Evolutionary conservation across 257 asterid species (phyloP).

Genomic region (Petrea volubilis): DNA sequence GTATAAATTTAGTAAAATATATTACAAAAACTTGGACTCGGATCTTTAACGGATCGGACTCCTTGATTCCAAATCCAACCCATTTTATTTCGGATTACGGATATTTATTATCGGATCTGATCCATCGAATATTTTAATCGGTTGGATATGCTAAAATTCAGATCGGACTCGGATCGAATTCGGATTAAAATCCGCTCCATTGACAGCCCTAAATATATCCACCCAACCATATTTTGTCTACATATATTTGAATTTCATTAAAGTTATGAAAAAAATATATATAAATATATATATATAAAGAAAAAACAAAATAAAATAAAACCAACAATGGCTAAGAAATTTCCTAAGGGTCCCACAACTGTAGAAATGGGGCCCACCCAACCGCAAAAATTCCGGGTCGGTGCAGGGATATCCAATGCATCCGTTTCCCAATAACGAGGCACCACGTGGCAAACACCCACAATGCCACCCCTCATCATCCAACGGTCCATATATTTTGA

Average conservation of each 20-base stretch:
- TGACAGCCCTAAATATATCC: not conserved
- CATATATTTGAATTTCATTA: not conserved
- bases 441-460: constrained; percentile 33
- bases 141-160: too few relatives aligned
- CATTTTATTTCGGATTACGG: too few relatives aligned
- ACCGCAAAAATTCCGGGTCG: constrained; percentile 36
- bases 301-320: too few relatives aligned
- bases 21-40: too few relatives aligned
- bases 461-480: not conserved
- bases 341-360: not conserved
- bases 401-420: constrained; percentile 24
- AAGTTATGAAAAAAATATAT: too few relatives aligned
- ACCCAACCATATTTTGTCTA: not conserved
- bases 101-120: too few relatives aligned
- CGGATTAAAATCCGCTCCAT: too few relatives aligned
- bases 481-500: constrained; percentile 21
- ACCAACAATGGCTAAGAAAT: not conserved
- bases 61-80: too few relatives aligned
- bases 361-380: constrained; percentile 8
- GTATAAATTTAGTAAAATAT: not conserved
- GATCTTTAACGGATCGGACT: too few relatives aligned
- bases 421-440: not conserved
- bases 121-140: too few relatives aligned
- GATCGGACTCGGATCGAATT: too few relatives aligned
- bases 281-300: too few relatives aligned